Percentiles rank a stretch among this genome's conserved stretches.
Evolutionary conservation across 495 filamentous ascomycete genomes (phyloP).

Genomic region (Paragyromitra xinjiangensis): DNA sequence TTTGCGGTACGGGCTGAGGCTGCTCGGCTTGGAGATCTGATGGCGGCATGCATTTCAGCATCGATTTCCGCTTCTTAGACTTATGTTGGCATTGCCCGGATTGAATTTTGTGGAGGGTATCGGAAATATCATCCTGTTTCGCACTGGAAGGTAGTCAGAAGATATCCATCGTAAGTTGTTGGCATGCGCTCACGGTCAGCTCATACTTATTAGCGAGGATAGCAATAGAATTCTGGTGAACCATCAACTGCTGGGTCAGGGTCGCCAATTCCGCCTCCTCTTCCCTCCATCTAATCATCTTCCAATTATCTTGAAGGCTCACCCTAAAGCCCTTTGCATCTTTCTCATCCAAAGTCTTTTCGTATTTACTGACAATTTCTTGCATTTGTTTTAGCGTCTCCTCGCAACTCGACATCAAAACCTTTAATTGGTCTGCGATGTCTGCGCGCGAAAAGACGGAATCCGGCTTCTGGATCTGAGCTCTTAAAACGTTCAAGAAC

Average conservation of each 20-base stretch:
- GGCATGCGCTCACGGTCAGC: not conserved
- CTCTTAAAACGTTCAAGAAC: conserved; percentile 20
- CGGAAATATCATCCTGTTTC: conserved; percentile 1
- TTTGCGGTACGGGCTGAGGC: not conserved
- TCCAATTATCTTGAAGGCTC: conserved; percentile 7
- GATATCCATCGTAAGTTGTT: not conserved
- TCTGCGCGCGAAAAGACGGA: conserved; percentile 22
- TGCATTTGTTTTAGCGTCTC: conserved; percentile 7
- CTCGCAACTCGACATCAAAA: conserved; percentile 16
- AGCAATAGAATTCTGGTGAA: conserved; percentile 5
- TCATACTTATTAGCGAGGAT: conserved; percentile 37
- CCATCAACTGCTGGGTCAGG: conserved; percentile 12
- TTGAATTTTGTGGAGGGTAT: not conserved
- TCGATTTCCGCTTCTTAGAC: not conserved
- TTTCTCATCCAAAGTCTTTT: conserved; percentile 1
- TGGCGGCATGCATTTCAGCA: not conserved
- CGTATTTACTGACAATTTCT: conserved; percentile 20
- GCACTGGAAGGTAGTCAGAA: conserved; percentile 19
- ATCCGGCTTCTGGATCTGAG: conserved; percentile 19
- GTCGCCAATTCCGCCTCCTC: conserved; percentile 25
- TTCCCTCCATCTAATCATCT: conserved; percentile 19
- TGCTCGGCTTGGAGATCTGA: not conserved
- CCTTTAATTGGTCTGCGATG: not conserved
- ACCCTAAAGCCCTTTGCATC: not conserved
- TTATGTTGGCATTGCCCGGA: not conserved